Conservation (phyloP, 148 eudicot genomes). For the Camellia granthamiana region DNA sequence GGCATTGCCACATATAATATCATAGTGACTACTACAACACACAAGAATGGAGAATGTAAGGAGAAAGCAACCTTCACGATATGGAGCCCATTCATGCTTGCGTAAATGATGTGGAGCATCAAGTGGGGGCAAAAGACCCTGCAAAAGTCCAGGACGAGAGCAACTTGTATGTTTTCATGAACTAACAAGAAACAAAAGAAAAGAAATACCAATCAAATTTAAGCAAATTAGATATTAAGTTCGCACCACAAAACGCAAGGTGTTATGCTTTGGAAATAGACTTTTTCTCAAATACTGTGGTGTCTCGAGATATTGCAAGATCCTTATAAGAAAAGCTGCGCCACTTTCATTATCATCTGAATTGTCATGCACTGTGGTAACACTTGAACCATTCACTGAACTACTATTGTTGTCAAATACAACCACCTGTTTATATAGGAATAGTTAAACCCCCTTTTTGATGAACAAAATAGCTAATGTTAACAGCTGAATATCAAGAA, state of each 20-base stretch:
- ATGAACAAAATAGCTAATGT: not conserved
- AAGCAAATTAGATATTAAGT: not conserved
- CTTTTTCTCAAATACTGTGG: slow-evolving; percentile 86
- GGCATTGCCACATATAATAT: not conserved
- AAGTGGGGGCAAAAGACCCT: slow-evolving; percentile 96
- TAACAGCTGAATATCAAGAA: not conserved
- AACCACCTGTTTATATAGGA: slow-evolving; percentile 51
- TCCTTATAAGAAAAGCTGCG: slow-evolving; percentile 74
- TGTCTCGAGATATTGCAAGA: slow-evolving; percentile 84
- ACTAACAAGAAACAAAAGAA: not conserved
- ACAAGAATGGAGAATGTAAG: slow-evolving; percentile 5
- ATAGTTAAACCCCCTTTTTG: not conserved
- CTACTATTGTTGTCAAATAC: slow-evolving; percentile 64
- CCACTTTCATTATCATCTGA: slow-evolving; percentile 67
- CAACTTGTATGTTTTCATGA: slow-evolving; percentile 1
- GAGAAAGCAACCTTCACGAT: slow-evolving; percentile 69
- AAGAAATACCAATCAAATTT: not conserved
- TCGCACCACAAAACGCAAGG: slow-evolving; percentile 83
- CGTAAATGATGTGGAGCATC: slow-evolving; percentile 99
- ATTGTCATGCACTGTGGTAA: slow-evolving; percentile 19
- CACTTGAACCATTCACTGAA: slow-evolving; percentile 41
- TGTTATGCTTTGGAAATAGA: slow-evolving; percentile 65
- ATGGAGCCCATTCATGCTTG: slow-evolving; percentile 96
- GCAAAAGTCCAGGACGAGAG: slow-evolving; percentile 16
- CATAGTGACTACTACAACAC: not conserved